Evolutionary conservation across 75 land plant genomes (phyloP), one percentile per base, ranked within the genome.

Genomic region (Ceratopteris richardii): DNA sequence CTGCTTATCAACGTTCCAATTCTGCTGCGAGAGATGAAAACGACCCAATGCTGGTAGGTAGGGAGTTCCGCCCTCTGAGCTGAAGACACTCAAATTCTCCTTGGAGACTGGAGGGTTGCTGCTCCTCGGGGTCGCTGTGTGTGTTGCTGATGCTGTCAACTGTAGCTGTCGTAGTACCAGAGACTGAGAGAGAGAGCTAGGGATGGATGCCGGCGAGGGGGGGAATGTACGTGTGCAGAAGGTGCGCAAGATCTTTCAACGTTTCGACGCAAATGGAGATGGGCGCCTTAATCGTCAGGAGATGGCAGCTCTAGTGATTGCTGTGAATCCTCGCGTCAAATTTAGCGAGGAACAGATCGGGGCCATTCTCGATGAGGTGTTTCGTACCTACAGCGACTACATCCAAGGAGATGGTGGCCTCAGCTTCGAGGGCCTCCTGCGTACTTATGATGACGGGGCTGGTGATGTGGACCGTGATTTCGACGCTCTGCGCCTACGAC

Each of bases 401-500:
- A 72, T 72, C 7, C 70, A 72, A 29, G 69, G 69, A 12, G 20
- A 9, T 29, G 66, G 43, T 53, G 75, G 75, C 9, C 60, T 72
- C 50, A 72, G 62, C 54, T 72, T 72, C 48, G 70, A 72, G 18
- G 75, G 75, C n/a, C 43, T 72, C 19, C 28, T 72, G 10, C 54
- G 70, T 17, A 72, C 75, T 0, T 72, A 72, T 39, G 70, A 66
- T 43, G 75, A 72, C 42, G 75, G 75, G 22, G 75, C 75, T 10
- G 75, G 75, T 24, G 75, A 72, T 31, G 63, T 72, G 14, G 75
- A 72, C 75, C 57, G 75, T 30, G 75, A 72, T 58, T 72, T 72
- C 21, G 75, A 72, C 28, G 70, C 75, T 12, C 58, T 72, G 29
- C 63, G 75, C 13, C 53, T 72, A 29, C 55, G 53, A 37, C 71